Percentiles rank a stretch among this genome's conserved stretches.
Evolutionary conservation across 169 alveolate genomes (phyloP).

Genomic region (Condylostoma magnum): DNA sequence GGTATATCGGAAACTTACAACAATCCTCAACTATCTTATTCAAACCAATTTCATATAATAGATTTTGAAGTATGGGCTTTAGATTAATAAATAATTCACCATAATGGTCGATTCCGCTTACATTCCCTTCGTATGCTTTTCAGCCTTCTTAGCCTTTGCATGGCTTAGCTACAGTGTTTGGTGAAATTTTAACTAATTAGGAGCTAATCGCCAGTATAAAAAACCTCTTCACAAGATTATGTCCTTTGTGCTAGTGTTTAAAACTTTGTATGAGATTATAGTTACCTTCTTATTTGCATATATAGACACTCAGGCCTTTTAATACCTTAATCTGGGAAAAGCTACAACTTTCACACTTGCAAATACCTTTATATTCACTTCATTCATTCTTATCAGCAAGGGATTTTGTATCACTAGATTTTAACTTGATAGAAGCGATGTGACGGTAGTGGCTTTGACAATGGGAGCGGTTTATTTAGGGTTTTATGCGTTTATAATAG

Average conservation of each 20-base stretch:
- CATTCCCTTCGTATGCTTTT: too few species aligned
- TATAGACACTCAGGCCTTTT: not conserved
- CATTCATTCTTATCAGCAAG: not conserved
- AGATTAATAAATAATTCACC: too few species aligned
- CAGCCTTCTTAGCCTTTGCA: too few species aligned
- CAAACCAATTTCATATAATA: not conserved
- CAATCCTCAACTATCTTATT: not conserved
- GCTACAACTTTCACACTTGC: constrained; percentile 21
- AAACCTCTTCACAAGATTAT: constrained; percentile 12
- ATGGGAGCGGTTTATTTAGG: constrained; percentile 27
- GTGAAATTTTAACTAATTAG: too few species aligned
- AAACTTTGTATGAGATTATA: not conserved
- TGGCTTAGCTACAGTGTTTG: too few species aligned
- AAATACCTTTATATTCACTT: constrained; percentile 13
- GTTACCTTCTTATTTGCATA: not conserved
- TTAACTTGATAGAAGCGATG: not conserved
- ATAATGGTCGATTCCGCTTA: too few species aligned
- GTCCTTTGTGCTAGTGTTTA: not conserved
- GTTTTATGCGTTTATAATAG: constrained; percentile 17
- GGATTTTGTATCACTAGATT: constrained; percentile 12
- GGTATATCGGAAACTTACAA: constrained; percentile 11
- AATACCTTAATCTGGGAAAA: constrained; percentile 4
- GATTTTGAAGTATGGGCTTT: constrained; percentile 21
- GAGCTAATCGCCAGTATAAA: not conserved
- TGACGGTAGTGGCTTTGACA: not conserved